Evolutionary conservation across 805 yeast genomes (phyloP).

Genomic region (Teunomyces gatunensis): DNA sequence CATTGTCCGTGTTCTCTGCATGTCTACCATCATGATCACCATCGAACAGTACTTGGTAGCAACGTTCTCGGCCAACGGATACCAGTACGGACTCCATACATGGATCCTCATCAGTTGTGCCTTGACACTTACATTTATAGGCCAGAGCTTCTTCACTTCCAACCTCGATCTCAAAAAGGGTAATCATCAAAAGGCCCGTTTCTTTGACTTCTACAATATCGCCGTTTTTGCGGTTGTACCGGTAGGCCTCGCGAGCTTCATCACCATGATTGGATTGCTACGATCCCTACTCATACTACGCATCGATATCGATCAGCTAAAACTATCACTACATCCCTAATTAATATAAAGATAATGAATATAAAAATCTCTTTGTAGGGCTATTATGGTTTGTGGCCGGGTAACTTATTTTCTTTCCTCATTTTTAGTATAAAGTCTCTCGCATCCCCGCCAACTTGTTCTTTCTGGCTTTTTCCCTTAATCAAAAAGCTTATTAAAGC

Average conservation of each 20-base stretch:
- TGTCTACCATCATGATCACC: conserved; percentile 70
- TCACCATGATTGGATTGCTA: conserved; percentile 83
- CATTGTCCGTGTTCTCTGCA: conserved; percentile 78
- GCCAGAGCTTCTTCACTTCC: conserved; percentile 86
- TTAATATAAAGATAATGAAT: not conserved
- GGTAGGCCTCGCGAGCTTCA: conserved; percentile 88
- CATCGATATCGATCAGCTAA: conserved; percentile 46
- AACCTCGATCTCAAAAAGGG: conserved; percentile 53
- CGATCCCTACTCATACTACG: conserved; percentile 74
- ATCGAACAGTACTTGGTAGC: conserved; percentile 66
- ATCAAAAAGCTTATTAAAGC: conserved; percentile 53
- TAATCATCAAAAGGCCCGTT: conserved; percentile 48
- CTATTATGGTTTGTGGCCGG: not conserved
- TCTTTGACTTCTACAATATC: conserved; percentile 82
- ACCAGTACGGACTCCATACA: conserved; percentile 74
- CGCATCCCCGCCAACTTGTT: conserved; percentile 4
- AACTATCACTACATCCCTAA: not conserved
- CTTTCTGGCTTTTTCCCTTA: conserved; percentile 29
- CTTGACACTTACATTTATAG: conserved; percentile 73
- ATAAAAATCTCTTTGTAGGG: not conserved
- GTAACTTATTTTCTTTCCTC: not conserved
- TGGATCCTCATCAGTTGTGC: conserved; percentile 91
- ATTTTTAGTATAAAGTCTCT: conserved; percentile 6
- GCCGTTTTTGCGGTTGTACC: conserved; percentile 98
- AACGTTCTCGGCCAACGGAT: conserved; percentile 63